Percentiles rank a stretch among this genome's conserved stretches.
These are phyloP conservation scores for Bolboschoenus planiculmis DNA, from an alignment of 176 grass and related monocot genomes.

Conservation along the genomic window DNA sequence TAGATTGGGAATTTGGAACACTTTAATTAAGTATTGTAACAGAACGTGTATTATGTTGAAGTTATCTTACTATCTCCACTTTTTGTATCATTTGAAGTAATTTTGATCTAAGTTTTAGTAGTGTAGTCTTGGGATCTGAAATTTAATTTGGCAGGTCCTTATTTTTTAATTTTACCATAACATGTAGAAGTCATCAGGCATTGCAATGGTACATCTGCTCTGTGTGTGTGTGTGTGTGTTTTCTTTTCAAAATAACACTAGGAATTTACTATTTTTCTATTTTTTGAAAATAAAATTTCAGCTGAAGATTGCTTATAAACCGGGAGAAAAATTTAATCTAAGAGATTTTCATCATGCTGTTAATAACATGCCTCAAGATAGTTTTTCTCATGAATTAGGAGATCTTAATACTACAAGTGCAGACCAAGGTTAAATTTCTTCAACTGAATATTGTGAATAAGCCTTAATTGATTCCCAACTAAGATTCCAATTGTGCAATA, in stretches of 20 bases:
- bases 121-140: background rate
- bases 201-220: background rate
- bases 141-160: background rate
- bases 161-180: background rate
- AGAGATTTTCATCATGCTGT: constrained; percentile 82
- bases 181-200: background rate
- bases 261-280: background rate
- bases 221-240: too few species aligned
- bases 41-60: background rate
- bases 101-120: background rate
- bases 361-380: constrained; percentile 56
- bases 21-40: background rate
- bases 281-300: constrained; percentile 20
- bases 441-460: background rate
- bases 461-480: background rate
- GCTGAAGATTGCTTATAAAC: constrained; percentile 73
- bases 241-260: background rate
- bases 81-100: background rate
- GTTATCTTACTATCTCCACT: background rate
- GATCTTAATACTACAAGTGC: constrained; percentile 31
- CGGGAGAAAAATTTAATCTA: constrained; percentile 66
- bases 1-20: background rate
- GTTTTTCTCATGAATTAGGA: constrained; percentile 35
- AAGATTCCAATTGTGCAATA: background rate
- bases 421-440: constrained; percentile 32